Conservation (phyloP, 2,329 filamentous ascomycete species). For the Dactylonectria estremocensis region DNA sequence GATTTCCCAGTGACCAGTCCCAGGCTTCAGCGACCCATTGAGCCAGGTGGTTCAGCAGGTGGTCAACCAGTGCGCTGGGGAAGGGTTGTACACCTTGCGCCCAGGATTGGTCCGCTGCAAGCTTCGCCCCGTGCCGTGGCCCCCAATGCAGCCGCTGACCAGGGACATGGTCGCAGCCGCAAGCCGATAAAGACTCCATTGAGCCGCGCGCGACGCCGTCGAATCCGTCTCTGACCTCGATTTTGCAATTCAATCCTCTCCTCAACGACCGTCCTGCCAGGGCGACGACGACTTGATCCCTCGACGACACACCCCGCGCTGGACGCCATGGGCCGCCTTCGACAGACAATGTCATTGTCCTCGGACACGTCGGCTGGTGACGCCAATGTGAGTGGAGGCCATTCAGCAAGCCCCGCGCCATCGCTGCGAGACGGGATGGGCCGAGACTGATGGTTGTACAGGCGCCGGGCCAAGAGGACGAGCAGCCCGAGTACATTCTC, state of each 20-base stretch:
- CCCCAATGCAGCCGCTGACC: neutral
- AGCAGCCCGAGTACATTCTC: slow-evolving; percentile 38
- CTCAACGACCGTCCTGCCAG: neutral
- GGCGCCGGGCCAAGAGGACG: slow-evolving; percentile 24
- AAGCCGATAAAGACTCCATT: slow-evolving; percentile 14
- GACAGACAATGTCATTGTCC: slow-evolving; percentile 21
- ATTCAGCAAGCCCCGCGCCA: neutral
- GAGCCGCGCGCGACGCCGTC: slow-evolving; percentile 10
- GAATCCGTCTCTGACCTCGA: neutral
- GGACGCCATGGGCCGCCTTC: slow-evolving; percentile 21
- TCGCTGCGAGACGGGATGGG: neutral
- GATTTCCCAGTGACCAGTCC: neutral
- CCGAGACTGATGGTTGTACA: slow-evolving; percentile 20
- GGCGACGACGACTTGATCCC: slow-evolving; percentile 3
- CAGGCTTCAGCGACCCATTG: neutral
- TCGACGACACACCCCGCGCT: slow-evolving; percentile 10
- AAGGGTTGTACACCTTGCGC: neutral
- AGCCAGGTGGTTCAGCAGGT: no score
- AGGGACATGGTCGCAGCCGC: slow-evolving; percentile 11
- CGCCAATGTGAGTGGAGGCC: slow-evolving; percentile 21
- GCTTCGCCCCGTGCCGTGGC: slow-evolving; percentile 15
- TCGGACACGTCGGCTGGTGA: slow-evolving; percentile 14
- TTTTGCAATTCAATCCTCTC: slow-evolving; percentile 2
- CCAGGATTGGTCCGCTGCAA: slow-evolving; percentile 13
- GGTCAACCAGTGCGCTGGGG: no score